Conservation (phyloP, 106 monocot species). For the Dendrobium huoshanense region DNA sequence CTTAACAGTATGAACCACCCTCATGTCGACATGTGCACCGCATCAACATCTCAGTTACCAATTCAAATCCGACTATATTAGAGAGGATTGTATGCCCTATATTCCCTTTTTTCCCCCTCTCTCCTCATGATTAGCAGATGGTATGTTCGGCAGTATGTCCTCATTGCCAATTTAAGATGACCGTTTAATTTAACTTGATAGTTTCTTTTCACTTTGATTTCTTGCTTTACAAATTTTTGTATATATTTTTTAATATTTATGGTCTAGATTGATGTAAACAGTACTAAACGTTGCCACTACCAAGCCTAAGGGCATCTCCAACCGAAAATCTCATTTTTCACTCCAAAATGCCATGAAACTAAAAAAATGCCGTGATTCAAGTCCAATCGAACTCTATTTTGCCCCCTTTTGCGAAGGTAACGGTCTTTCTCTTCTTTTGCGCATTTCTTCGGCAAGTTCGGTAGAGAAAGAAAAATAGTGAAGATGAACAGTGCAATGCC, state of each 20-base stretch:
- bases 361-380: too few relatives aligned
- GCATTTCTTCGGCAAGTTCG: too few relatives aligned
- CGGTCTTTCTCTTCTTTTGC: too few relatives aligned
- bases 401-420: too few relatives aligned
- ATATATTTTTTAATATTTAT: neutral
- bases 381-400: too few relatives aligned
- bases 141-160: constrained; percentile 9
- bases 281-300: neutral
- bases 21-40: constrained; percentile 50
- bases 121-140: constrained; percentile 9
- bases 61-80: constrained; percentile 38
- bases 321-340: too few relatives aligned
- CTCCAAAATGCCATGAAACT: too few relatives aligned
- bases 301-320: neutral
- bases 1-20: constrained; percentile 50
- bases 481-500: too few relatives aligned
- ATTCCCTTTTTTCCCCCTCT: constrained; percentile 16
- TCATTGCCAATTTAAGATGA: neutral
- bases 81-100: constrained; percentile 44
- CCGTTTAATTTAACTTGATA: neutral
- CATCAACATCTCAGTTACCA: constrained; percentile 50
- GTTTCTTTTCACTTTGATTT: neutral
- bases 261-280: neutral
- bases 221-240: neutral
- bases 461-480: too few relatives aligned